phyloP scores from a whole-genome alignment of 257 asterid genomes.

The Paraleonurus japonicus region DNA sequence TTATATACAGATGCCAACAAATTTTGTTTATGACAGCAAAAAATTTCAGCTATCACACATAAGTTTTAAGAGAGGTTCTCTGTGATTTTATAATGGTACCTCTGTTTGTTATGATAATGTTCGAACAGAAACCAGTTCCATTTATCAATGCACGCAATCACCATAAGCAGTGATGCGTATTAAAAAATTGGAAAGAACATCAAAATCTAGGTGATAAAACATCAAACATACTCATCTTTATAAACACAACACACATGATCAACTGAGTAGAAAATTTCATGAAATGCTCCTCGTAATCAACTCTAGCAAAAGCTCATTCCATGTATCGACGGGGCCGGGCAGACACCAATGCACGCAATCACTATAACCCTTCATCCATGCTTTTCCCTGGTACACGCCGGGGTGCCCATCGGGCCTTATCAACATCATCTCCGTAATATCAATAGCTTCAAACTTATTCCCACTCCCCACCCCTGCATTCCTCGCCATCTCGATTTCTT shows the following conservation, averaged over 20 bases:
- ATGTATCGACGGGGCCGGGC: constrained; percentile 57
- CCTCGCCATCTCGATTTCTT: constrained; percentile 44
- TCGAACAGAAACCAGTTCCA: too few relatives aligned
- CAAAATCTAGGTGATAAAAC: not conserved
- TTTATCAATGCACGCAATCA: too few relatives aligned
- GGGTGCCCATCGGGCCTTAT: constrained; percentile 57
- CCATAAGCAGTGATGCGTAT: too few relatives aligned
- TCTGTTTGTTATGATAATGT: not conserved
- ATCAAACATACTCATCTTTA: too few relatives aligned
- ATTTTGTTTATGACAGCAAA: too few relatives aligned
- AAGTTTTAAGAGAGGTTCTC: too few relatives aligned
- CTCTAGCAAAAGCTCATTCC: constrained; percentile 59
- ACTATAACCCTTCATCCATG: constrained; percentile 44
- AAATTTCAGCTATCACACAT: not conserved
- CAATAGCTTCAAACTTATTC: constrained; percentile 41
- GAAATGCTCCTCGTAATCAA: too few relatives aligned
- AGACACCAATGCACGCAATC: constrained; percentile 64
- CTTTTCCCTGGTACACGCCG: constrained; percentile 37
- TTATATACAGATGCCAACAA: too few relatives aligned
- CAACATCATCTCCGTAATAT: constrained; percentile 46
- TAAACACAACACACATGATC: too few relatives aligned
- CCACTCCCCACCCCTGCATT: constrained; percentile 27
- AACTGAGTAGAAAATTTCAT: too few relatives aligned
- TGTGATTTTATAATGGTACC: not conserved
- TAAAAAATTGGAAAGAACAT: too few relatives aligned